These are phyloP conservation scores for Ogataea chonburiensis DNA, from an alignment of 805 yeast species.

Conservation along the genomic window DNA sequence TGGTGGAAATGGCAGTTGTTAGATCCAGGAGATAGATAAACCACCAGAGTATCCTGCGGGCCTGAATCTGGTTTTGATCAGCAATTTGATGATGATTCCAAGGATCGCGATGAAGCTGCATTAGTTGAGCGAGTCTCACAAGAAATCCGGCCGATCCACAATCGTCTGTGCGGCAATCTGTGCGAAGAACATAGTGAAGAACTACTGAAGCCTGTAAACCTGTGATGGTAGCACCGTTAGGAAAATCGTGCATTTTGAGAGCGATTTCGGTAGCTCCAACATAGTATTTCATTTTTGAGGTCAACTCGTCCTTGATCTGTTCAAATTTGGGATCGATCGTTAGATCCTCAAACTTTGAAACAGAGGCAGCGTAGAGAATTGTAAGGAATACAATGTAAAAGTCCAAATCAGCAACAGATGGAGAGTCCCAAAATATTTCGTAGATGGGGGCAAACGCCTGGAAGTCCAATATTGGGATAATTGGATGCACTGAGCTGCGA, in stretches of 20 bases:
- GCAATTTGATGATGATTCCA: slow-evolving; percentile 48
- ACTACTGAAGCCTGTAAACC: slow-evolving; percentile 37
- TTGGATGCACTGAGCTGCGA: slow-evolving; percentile 51
- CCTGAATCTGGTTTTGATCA: slow-evolving; percentile 48
- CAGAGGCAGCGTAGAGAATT: slow-evolving; percentile 55
- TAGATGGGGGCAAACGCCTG: slow-evolving; percentile 44
- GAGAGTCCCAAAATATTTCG: slow-evolving; percentile 47
- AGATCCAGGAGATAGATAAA: slow-evolving; percentile 60
- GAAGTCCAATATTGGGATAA: slow-evolving; percentile 53
- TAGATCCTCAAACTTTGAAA: slow-evolving; percentile 58
- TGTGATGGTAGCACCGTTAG: slow-evolving; percentile 45
- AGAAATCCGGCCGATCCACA: slow-evolving; percentile 52
- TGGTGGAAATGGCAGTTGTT: slow-evolving; percentile 53
- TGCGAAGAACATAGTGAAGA: slow-evolving; percentile 50
- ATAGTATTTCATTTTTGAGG: slow-evolving; percentile 49
- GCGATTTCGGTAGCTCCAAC: slow-evolving; percentile 48
- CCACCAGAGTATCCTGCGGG: slow-evolving; percentile 65
- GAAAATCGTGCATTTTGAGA: slow-evolving; percentile 48
- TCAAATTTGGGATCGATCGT: slow-evolving; percentile 39
- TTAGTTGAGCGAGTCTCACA: slow-evolving; percentile 53
- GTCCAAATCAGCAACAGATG: slow-evolving; percentile 35
- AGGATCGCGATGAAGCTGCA: slow-evolving; percentile 61
- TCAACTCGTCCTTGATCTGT: slow-evolving; percentile 24
- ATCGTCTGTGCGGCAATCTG: slow-evolving; percentile 56
- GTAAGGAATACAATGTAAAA: slow-evolving; percentile 53